These are phyloP conservation scores for Amanita molliuscula DNA, from an alignment of 768 basidiomycete species.

Conservation along the genomic window DNA sequence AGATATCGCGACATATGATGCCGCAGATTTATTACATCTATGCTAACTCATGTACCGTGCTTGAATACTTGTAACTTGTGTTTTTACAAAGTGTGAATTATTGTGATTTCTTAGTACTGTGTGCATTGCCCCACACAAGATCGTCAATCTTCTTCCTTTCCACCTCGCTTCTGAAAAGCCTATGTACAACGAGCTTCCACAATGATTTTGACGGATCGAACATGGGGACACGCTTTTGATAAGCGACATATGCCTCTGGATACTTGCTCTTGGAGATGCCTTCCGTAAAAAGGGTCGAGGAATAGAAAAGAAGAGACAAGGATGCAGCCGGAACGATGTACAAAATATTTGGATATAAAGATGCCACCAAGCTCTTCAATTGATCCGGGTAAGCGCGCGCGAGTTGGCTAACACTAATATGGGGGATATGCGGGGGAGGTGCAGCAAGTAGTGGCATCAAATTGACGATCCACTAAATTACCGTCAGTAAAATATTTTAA, in stretches of 20 bases:
- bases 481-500: neutral
- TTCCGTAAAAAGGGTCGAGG: conserved; percentile 76
- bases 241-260: conserved; percentile 55
- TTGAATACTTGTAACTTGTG: too few species aligned
- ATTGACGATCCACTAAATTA: conserved; percentile 51
- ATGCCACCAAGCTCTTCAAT: conserved; percentile 8
- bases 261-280: conserved; percentile 70
- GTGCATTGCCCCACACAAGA: conserved; percentile 13
- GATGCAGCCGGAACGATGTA: conserved; percentile 44
- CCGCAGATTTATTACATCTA: neutral
- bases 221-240: conserved; percentile 74
- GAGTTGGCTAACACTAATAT: conserved; percentile 8
- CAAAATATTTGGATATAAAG: conserved; percentile 14
- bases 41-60: too few species aligned
- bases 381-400: conserved; percentile 1
- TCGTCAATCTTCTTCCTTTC: conserved; percentile 16
- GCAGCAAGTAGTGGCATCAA: conserved; percentile 52
- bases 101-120: neutral
- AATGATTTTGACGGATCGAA: conserved; percentile 38
- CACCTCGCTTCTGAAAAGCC: neutral
- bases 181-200: neutral
- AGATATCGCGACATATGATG: conserved; percentile 1
- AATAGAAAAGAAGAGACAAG: conserved; percentile 63
- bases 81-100: neutral
- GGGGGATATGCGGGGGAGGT: conserved; percentile 17